phyloP scores from a whole-genome alignment of 2,329 filamentous ascomycete genomes.

The Rutstroemia sp. region DNA sequence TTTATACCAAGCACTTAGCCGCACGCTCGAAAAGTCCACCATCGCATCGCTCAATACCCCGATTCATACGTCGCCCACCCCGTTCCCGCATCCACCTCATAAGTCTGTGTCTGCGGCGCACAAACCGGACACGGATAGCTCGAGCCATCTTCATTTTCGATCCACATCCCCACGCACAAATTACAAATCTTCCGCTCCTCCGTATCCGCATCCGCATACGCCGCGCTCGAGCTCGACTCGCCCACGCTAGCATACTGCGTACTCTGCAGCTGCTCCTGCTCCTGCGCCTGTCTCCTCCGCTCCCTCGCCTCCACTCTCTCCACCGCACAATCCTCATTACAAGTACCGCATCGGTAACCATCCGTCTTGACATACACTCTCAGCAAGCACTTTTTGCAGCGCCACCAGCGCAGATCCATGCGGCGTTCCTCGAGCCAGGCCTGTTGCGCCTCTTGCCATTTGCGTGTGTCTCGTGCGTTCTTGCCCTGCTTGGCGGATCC shows the following conservation, averaged over 20 bases:
- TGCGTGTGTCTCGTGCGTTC: constrained; percentile 2
- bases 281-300: background rate
- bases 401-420: constrained; percentile 18
- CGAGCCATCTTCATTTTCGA: no score
- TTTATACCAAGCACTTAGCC: no score
- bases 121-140: no score
- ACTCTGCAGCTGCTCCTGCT: background rate
- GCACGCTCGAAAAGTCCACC: no score
- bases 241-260: background rate
- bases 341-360: constrained; percentile 19
- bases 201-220: no score
- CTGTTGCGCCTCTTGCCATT: constrained; percentile 15
- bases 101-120: no score
- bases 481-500: constrained; percentile 17
- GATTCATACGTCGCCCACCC: no score
- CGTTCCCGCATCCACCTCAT: no score
- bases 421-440: constrained; percentile 20
- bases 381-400: constrained; percentile 24
- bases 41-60: no score
- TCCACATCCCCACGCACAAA: no score
- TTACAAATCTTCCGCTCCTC: no score
- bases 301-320: constrained; percentile 9
- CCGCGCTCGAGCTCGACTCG: no score
- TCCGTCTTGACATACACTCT: constrained; percentile 13
- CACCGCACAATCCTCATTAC: constrained; percentile 20